Conservation (phyloP, 441 rosid species). For the Syzygium malaccense region DNA sequence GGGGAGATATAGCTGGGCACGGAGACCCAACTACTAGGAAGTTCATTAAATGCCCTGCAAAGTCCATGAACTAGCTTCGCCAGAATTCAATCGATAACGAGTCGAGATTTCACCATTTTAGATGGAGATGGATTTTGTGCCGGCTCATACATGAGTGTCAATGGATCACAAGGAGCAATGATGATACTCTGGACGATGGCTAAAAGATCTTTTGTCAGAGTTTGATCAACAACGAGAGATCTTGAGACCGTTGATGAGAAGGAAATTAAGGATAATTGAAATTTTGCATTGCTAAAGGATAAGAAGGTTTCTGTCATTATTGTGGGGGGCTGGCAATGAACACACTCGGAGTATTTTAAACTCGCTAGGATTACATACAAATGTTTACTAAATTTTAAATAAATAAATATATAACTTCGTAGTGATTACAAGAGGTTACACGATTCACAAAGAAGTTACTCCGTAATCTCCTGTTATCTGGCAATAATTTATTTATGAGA, state of each 20-base stretch:
- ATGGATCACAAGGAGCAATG: not conserved
- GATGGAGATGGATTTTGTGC: not conserved
- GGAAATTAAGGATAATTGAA: not conserved
- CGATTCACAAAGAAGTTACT: not conserved
- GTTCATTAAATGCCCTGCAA: not conserved
- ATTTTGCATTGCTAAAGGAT: not conserved
- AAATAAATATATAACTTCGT: not conserved
- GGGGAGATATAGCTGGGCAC: too few species aligned
- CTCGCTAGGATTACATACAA: not conserved
- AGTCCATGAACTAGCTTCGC: not conserved
- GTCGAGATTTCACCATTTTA: not conserved
- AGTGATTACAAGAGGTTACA: not conserved
- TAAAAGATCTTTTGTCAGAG: not conserved
- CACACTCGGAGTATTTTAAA: accelerated
- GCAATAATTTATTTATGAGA: not conserved
- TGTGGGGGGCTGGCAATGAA: not conserved
- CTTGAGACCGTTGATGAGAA: not conserved
- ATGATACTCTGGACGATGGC: not conserved
- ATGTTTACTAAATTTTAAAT: not conserved
- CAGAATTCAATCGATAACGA: accelerated
- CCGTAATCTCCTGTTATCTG: not conserved
- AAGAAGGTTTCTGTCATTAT: not conserved
- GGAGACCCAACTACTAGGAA: not conserved
- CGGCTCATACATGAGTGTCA: not conserved
- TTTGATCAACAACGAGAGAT: not conserved